A percentile compares a stretch with the other conserved stretches of the same genome.
These are phyloP conservation scores for Apiospora koreana DNA, from an alignment of 2,329 filamentous ascomycete genomes.

Conservation along the genomic window DNA sequence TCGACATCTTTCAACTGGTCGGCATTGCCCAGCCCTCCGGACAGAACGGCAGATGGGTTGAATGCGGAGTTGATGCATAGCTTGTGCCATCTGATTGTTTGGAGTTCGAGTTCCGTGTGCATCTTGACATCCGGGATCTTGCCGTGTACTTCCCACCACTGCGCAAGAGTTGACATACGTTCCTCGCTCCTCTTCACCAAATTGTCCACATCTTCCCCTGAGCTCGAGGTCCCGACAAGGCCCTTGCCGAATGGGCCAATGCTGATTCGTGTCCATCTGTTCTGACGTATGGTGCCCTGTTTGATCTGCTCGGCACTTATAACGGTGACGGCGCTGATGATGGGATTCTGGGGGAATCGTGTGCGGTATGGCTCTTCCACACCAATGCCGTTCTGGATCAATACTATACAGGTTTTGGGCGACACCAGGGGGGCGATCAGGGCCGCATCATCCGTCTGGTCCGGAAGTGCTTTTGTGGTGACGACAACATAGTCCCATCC, in stretches of 20 bases:
- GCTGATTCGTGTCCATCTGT: constrained; percentile 73
- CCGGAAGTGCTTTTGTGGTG: constrained; percentile 70
- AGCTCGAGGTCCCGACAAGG: constrained; percentile 34
- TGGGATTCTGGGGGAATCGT: constrained; percentile 60
- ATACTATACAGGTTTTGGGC: constrained; percentile 57
- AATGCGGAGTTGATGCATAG: constrained; percentile 75
- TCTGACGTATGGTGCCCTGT: constrained; percentile 66
- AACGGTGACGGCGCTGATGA: constrained; percentile 70
- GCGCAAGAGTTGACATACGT: constrained; percentile 50
- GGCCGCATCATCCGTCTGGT: constrained; percentile 60
- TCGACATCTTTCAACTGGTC: constrained; percentile 67
- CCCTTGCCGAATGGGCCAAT: constrained; percentile 65
- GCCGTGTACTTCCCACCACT: constrained; percentile 56
- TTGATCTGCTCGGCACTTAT: constrained; percentile 66
- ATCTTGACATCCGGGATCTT: constrained; percentile 66
- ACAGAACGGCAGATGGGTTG: constrained; percentile 71
- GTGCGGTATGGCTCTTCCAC: constrained; percentile 66
- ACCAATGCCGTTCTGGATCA: constrained; percentile 73
- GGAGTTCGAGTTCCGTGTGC: constrained; percentile 65
- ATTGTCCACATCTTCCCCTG: constrained; percentile 22
- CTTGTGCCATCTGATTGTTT: constrained; percentile 75
- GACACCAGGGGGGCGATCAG: constrained; percentile 62
- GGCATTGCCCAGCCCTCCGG: constrained; percentile 64
- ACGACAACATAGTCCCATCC: constrained; percentile 68
- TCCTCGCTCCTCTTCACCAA: constrained; percentile 38